Evolutionary conservation across 441 rosid species (phyloP), one percentile per base, ranked within the genome.

Genomic region (Croton setiger): DNA sequence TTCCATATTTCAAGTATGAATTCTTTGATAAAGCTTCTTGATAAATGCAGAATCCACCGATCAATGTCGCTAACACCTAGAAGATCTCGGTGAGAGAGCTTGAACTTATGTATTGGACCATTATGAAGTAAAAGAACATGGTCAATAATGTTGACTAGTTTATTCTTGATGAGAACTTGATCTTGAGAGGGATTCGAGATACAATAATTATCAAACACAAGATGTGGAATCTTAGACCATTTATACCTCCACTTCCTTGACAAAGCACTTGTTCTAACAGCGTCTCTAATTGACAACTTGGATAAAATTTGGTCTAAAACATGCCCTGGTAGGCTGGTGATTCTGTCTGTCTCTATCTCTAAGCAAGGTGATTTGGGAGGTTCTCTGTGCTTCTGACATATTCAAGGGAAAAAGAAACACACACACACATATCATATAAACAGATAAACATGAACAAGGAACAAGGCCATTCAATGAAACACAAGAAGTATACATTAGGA

Each of bases 1-100:
- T 88, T 88, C 91, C 94, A 88, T 72, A 87, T 85, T 79, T 85
- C 91, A 70, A 86, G 85, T 68, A 88, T 68, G 66, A 88, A 84
- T 74, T 87, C 94, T 56, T 82, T 84, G 76, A 82, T 66, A 52
- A 78, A 67, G 65, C 80, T 71, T 77, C 95, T 84, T 23, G 91
- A 88, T 21, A 88, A 66, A 76, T 75, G 78, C 72, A 88, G 88
- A 74, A 82, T 85, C 91, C 91, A 88, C 51, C 89, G 74, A 70
- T 88, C 95, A 62, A 86, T 86, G 72, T 88, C 95, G 51, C 79
- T 67, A 56, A 84, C 79, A 43, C 91, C 90, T 11, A 87, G 70
- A 77, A 85, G 89, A 63, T 88, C 95, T 37, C 86, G 83, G 73
- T 87, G 91, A 71, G 91, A 88, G 63, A 88, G 91, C 72, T 85